These are phyloP conservation scores for Ambrosiella beaveri DNA, from an alignment of 2,329 filamentous ascomycete genomes.

Conservation along the genomic window DNA sequence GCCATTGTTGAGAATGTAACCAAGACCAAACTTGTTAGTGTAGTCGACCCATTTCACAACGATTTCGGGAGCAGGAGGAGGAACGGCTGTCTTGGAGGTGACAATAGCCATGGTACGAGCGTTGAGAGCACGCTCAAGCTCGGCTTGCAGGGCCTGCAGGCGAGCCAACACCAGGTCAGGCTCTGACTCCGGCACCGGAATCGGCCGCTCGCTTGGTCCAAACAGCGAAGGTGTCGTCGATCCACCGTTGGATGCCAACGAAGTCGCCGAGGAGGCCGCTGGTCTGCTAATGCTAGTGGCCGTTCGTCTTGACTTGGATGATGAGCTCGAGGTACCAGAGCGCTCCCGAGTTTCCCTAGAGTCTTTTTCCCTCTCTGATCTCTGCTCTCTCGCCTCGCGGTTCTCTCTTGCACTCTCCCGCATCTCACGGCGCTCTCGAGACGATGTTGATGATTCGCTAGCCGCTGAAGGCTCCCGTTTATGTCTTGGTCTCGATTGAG, in stretches of 20 bases:
- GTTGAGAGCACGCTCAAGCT: constrained; percentile 46
- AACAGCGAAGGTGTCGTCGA: constrained; percentile 35
- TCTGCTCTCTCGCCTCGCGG: background rate
- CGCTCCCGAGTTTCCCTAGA: constrained; percentile 2
- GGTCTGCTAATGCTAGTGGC: constrained; percentile 5
- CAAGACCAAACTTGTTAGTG: constrained; percentile 70
- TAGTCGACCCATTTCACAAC: constrained; percentile 78
- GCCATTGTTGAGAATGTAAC: constrained; percentile 69
- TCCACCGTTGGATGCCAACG: background rate
- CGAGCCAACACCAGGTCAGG: constrained; percentile 41
- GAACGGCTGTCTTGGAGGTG: constrained; percentile 33
- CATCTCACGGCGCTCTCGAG: constrained; percentile 4
- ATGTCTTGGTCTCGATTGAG: constrained; percentile 6
- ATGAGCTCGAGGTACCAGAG: constrained; percentile 3
- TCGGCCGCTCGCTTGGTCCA: constrained; percentile 33
- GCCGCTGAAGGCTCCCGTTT: constrained; percentile 5
- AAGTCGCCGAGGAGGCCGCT: constrained; percentile 2
- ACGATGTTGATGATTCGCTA: constrained; percentile 1
- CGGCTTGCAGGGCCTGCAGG: constrained; percentile 37
- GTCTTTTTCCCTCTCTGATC: constrained; percentile 2
- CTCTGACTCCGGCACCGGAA: constrained; percentile 33
- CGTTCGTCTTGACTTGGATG: constrained; percentile 3
- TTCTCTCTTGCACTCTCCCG: background rate
- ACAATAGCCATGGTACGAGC: constrained; percentile 45
- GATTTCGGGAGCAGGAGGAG: constrained; percentile 42